These are phyloP conservation scores for Karstenula rhodostoma DNA, from an alignment of 2,329 filamentous ascomycete species.

Conservation along the genomic window DNA sequence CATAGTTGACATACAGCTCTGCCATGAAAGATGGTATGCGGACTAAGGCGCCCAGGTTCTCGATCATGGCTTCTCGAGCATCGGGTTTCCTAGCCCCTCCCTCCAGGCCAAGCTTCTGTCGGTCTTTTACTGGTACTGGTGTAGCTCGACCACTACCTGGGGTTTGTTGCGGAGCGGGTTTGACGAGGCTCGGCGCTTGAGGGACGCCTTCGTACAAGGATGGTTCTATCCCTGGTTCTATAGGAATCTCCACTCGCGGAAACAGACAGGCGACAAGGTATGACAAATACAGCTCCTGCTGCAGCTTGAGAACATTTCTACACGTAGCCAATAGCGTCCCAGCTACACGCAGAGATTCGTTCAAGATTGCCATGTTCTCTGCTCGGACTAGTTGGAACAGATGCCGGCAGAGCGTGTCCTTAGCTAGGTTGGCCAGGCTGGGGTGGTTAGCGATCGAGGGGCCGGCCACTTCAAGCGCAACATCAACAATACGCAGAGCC, in stretches of 20 bases:
- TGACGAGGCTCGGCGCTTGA: conserved; percentile 86
- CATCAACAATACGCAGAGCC: conserved; percentile 95
- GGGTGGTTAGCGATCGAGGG: conserved; percentile 95
- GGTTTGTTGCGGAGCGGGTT: conserved; percentile 74
- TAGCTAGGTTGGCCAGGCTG: conserved; percentile 83
- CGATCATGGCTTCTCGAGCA: conserved; percentile 96
- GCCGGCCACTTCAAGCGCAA: conserved; percentile 93
- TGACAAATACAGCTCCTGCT: conserved; percentile 94
- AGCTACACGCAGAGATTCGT: conserved; percentile 90
- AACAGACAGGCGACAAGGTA: conserved; percentile 95
- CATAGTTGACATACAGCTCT: conserved; percentile 97
- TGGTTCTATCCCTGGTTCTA: conserved; percentile 88
- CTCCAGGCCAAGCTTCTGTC: conserved; percentile 90
- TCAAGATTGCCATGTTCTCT: conserved; percentile 93
- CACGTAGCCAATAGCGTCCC: conserved; percentile 92
- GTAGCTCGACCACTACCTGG: conserved; percentile 80
- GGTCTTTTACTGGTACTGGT: conserved; percentile 89
- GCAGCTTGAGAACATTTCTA: conserved; percentile 87
- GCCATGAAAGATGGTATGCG: conserved; percentile 94
- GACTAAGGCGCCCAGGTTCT: conserved; percentile 89
- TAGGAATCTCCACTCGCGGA: conserved; percentile 90
- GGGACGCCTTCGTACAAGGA: conserved; percentile 92
- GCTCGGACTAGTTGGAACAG: conserved; percentile 96
- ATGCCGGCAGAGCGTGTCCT: conserved; percentile 91
- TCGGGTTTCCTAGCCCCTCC: conserved; percentile 92